Evolutionary conservation across 1,284 basidiomycete genomes (phyloP), one percentile per base, ranked within the genome.

Genomic region (Gymnopus androsaceus): DNA sequence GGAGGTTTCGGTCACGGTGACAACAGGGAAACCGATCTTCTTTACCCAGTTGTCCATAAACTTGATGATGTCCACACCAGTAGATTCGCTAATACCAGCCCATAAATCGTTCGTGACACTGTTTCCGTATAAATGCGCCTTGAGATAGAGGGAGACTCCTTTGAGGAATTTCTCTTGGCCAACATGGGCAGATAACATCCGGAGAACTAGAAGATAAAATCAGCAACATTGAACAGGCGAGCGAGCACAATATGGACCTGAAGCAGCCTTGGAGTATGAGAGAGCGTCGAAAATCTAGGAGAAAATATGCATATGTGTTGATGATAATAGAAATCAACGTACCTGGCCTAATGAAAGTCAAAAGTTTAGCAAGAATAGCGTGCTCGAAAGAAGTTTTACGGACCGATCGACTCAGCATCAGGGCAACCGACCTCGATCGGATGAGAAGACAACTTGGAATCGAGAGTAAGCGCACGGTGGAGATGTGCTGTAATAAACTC

Each of bases 21-120:
- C 72, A 23, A 98, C 87, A 2, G 95, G 95, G 76, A 88, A 95
- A 19, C 93, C 93, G 59, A 89, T 87, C 85, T 94, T 92, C 58
- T 86, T 83, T 31, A 95, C 89, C 96, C 96, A 99, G 68, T 90
- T 90, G 60, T 91, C 83, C 93, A 98, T 96, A 65, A 98, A 81
- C 54, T 80, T 79, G 11, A 87, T 79, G 44, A 98, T 84, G 63
- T 98, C 88, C 34, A 87, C 67, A 14, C 87, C 90, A 38, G 90
- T 91, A 2, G 94, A 85, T 65, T 86, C 80, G 52, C 84, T 80
- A 60, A 98, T 94, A n/a, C 94, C 95, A 50, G 88, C 79, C 94
- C 95, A 98, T 2, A 99, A 81, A 67, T 98, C 93, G 58, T 82
- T 83, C 14, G 94, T 95, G 53, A 90, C 86, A 46, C 87, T 92